Evolutionary conservation across 2,329 filamentous ascomycete species (phyloP).

Genomic region (Rosellinia necatrix): DNA sequence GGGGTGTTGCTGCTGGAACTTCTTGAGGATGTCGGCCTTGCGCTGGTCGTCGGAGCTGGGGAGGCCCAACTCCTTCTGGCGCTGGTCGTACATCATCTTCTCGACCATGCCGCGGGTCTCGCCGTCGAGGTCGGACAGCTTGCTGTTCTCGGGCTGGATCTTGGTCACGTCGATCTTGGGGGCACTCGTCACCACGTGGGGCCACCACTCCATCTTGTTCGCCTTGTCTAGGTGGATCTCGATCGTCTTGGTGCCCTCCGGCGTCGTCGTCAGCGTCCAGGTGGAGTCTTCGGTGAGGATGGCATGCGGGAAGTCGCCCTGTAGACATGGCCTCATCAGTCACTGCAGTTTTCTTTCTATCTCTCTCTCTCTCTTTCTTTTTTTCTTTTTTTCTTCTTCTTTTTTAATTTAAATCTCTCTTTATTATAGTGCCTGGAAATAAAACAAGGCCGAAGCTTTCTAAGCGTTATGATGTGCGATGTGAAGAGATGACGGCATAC

Average conservation of each 20-base stretch:
- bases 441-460: neutral
- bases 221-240: constrained; percentile 90
- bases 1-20: constrained; percentile 82
- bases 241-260: constrained; percentile 70
- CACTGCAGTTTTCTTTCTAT: too few species aligned
- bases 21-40: constrained; percentile 89
- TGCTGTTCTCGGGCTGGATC: constrained; percentile 91
- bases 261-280: constrained; percentile 81
- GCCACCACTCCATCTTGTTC: constrained; percentile 99
- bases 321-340: neutral
- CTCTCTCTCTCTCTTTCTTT: too few species aligned
- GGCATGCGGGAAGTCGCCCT: constrained; percentile 85
- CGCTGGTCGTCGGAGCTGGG: constrained; percentile 93
- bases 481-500: constrained; percentile 52
- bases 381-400: too few species aligned
- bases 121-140: constrained; percentile 89
- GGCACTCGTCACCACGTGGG: constrained; percentile 83
- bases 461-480: too few species aligned
- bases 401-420: too few species aligned
- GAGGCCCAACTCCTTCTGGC: constrained; percentile 90
- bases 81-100: constrained; percentile 99
- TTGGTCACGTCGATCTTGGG: constrained; percentile 95
- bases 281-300: constrained; percentile 86
- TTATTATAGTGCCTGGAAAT: neutral
- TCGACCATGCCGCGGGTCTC: constrained; percentile 97